These are phyloP conservation scores for Eucalyptus brandiana DNA, from an alignment of 345 rosid genomes.

Conservation along the genomic window DNA sequence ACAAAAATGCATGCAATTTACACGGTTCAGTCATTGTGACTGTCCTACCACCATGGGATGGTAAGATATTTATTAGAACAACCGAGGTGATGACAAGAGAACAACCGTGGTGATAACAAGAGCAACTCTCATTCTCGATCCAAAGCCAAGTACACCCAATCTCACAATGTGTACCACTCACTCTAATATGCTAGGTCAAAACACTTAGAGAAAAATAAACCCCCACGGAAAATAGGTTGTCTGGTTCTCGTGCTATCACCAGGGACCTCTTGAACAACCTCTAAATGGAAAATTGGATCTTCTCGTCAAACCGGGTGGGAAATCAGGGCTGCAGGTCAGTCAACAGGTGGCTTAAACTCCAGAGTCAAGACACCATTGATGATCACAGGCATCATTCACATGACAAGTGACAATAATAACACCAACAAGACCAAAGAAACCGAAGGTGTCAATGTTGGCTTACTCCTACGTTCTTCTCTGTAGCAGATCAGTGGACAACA, in stretches of 20 bases:
- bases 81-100: background rate
- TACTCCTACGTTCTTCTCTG: background rate
- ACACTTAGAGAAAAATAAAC: background rate
- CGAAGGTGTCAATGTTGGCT: background rate
- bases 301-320: background rate
- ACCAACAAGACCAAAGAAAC: background rate
- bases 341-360: background rate
- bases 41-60: background rate
- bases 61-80: background rate
- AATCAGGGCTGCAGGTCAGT: background rate
- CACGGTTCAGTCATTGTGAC: background rate
- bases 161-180: background rate
- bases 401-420: background rate
- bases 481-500: background rate
- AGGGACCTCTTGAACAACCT: background rate
- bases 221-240: background rate
- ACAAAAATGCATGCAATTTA: background rate
- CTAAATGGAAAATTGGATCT: background rate
- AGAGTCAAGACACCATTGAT: background rate
- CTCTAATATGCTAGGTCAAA: background rate
- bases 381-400: background rate
- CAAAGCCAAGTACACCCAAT: background rate
- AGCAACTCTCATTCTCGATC: background rate
- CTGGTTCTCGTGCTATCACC: background rate
- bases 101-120: background rate